phyloP scores from a whole-genome alignment of 2,329 filamentous ascomycete genomes.

The Phyllosticta paracitricarpa region DNA sequence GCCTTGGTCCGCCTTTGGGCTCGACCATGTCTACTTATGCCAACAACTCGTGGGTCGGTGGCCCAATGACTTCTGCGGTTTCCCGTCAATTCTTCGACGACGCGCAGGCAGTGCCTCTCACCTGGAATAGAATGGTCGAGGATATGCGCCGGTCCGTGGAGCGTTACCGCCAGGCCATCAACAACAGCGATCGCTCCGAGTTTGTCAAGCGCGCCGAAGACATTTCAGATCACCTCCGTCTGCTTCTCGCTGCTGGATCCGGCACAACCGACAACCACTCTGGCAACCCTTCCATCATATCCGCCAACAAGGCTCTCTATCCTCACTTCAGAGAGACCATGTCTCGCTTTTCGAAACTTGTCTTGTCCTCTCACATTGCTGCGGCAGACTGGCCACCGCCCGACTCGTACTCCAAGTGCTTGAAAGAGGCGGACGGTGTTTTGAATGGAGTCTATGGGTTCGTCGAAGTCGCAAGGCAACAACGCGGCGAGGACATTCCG shows the following conservation, averaged over 20 bases:
- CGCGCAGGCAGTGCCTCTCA: conserved; percentile 65
- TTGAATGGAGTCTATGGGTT: conserved; percentile 90
- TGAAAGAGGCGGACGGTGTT: conserved; percentile 96
- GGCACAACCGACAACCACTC: conserved; percentile 98
- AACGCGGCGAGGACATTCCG: conserved; percentile 85
- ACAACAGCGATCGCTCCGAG: conserved; percentile 70
- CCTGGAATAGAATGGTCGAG: conserved; percentile 80
- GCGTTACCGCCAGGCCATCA: conserved; percentile 81
- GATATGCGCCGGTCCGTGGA: conserved; percentile 92
- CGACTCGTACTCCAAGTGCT: conserved; percentile 87
- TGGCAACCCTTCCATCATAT: conserved; percentile 97
- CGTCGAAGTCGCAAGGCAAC: conserved; percentile 87
- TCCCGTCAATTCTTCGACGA: conserved; percentile 88
- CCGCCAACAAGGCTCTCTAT: conserved; percentile 92
- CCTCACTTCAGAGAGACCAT: conserved; percentile 99
- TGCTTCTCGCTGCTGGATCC: conserved; percentile 89
- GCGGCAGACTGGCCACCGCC: conserved; percentile 91
- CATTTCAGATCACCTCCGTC: conserved; percentile 88
- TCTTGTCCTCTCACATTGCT: conserved; percentile 94
- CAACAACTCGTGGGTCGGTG: conserved; percentile 35
- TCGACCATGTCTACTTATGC: conserved; percentile 47
- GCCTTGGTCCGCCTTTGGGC: conserved; percentile 37
- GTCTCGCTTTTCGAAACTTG: conserved; percentile 98
- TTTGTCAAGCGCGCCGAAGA: conserved; percentile 94
- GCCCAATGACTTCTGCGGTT: conserved; percentile 41